These are phyloP conservation scores for Parastagonospora avenae DNA, from an alignment of 2,329 filamentous ascomycete genomes.

Conservation along the genomic window DNA sequence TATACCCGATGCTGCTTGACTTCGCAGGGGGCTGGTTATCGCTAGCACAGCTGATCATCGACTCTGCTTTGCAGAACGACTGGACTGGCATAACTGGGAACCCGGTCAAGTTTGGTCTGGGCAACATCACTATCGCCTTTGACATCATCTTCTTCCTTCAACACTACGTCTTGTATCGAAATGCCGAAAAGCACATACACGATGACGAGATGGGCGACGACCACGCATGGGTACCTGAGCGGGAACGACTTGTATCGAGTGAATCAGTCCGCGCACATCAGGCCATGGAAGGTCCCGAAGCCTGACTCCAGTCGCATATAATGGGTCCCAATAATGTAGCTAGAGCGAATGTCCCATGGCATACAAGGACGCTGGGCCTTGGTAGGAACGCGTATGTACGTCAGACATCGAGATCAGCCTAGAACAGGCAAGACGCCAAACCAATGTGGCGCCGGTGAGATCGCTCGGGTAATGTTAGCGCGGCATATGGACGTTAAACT, in stretches of 20 bases:
- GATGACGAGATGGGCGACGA: constrained; percentile 37
- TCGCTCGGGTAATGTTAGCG: too few relatives aligned
- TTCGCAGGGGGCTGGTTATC: constrained; percentile 81
- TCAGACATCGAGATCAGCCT: too few relatives aligned
- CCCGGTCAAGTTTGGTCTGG: constrained; percentile 84
- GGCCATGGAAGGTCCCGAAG: background rate
- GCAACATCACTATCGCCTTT: constrained; percentile 84
- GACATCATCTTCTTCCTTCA: constrained; percentile 86
- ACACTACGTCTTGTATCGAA: constrained; percentile 79
- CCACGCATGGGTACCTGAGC: constrained; percentile 21
- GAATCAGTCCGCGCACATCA: constrained; percentile 1
- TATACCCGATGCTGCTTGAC: constrained; percentile 82
- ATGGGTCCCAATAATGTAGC: too few relatives aligned
- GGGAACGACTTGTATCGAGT: constrained; percentile 28
- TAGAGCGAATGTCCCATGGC: too few relatives aligned
- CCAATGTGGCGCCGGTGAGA: too few relatives aligned
- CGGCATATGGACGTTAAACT: too few relatives aligned
- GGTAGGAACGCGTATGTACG: too few relatives aligned
- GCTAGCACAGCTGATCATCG: constrained; percentile 79
- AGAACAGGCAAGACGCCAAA: too few relatives aligned
- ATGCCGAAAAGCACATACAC: constrained; percentile 29
- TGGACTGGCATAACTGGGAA: constrained; percentile 93
- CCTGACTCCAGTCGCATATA: background rate
- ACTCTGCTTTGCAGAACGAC: constrained; percentile 81
- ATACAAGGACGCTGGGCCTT: too few relatives aligned